phyloP scores from a whole-genome alignment of 2,329 filamentous ascomycete species.

The Fusarium sororula region DNA sequence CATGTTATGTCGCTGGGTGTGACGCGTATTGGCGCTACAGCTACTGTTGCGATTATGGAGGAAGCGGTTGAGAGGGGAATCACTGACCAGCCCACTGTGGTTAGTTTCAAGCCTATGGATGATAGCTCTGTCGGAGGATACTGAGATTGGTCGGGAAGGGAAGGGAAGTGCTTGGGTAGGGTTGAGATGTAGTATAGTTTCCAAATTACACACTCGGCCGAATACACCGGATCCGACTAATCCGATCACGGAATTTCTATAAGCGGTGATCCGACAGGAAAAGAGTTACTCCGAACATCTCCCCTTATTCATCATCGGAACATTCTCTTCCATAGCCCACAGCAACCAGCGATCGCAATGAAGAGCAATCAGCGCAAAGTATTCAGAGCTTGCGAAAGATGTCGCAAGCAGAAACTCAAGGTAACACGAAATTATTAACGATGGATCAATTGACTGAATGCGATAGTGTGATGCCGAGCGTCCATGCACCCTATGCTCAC shows the following conservation, averaged over 20 bases:
- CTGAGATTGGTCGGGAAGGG: background rate
- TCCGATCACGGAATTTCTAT: fast-evolving
- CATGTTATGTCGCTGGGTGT: constrained; percentile 64
- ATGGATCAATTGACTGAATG: fast-evolving
- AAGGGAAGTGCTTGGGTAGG: fast-evolving
- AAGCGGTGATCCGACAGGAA: fast-evolving
- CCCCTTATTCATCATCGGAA: fast-evolving
- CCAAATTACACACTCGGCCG: no score
- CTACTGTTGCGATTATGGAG: constrained; percentile 63
- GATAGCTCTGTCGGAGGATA: background rate
- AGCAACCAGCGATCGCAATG: background rate
- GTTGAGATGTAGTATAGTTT: no score
- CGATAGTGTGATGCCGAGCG: background rate
- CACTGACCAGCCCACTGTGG: constrained; percentile 34
- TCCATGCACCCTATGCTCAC: background rate
- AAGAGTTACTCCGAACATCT: background rate
- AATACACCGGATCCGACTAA: fast-evolving
- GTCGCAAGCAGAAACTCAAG: constrained; percentile 17
- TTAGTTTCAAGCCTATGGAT: constrained; percentile 22
- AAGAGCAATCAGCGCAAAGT: background rate
- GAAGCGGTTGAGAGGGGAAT: constrained; percentile 63
- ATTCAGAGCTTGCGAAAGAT: constrained; percentile 1
- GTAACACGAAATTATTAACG: fast-evolving
- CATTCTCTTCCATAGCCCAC: fast-evolving
- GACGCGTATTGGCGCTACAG: constrained; percentile 64